Evolutionary conservation across 352 stramenopile genomes (phyloP), one percentile per base, ranked within the genome.

Genomic region (Phytopythium kandeliae): DNA sequence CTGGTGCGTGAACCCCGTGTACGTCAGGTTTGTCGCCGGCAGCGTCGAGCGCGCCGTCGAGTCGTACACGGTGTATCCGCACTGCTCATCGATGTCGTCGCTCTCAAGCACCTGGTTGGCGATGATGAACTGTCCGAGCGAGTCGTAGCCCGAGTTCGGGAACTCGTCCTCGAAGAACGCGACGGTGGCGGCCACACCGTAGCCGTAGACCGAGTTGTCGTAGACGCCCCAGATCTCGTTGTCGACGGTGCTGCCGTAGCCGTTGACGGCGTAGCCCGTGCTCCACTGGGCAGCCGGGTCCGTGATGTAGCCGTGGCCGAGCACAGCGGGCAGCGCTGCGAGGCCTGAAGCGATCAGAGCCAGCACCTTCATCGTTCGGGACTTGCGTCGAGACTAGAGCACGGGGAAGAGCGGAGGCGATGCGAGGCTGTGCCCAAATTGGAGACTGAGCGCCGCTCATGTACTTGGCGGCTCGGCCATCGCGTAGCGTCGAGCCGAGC

Each of bases 1-100:
- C 0, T 65, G 57, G 55, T 89, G 78, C 1, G 69, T 76, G 56
- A 86, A 86, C 0, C 73, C 68, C 16, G 68, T 63, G 60, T 68
- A 76, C 48, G 60, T 74, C 36, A 85, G 54, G 48, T 69, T 50
- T 7, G 43, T 54, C 13, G 68, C 54, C 4, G 70, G 68, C 40
- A 83, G 49, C 36, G 69, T 63, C 8, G 60, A 67, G 25, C 65
- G 65, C 16, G 35, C 51, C 24, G 65, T 63, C 12, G 67, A 61
- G 28, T 79, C 69, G 58, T 67, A 75, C 21, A 56, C 54, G 0
- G 71, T 78, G 21, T 65, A 49, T 6, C 71, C 71, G 40, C 69
- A 78, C 21, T 78, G 37, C 10, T 59, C 55, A 17, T 78, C 63
- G 5, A 62, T 41, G 0, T 63, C 36, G 51, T 51, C 60, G 47